Conservation (phyloP, 176 grass and related monocot genomes). For the Thalia dealbata region DNA sequence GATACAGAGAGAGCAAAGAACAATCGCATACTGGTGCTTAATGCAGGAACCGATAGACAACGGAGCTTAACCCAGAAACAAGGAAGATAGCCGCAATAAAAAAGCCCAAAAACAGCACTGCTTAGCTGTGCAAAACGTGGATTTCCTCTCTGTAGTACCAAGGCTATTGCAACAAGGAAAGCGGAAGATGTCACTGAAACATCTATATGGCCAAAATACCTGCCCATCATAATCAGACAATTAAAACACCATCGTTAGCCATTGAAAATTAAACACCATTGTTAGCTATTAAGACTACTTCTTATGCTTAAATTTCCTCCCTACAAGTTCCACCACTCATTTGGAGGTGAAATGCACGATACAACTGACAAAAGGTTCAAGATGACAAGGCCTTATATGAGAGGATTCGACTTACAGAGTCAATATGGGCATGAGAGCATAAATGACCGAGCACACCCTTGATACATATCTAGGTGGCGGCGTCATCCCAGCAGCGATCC, state of each 20-base stretch:
- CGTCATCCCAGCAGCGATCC: conserved; percentile 18
- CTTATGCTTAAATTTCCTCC: no score
- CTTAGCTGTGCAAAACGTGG: conserved; percentile 90
- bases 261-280: conserved; percentile 18
- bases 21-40: conserved; percentile 68
- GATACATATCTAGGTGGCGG: conserved; percentile 16
- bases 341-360: not conserved
- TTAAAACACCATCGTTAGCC: conserved; percentile 25
- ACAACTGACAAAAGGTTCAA: not conserved
- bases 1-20: conserved; percentile 1
- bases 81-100: conserved; percentile 97
- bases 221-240: conserved; percentile 27
- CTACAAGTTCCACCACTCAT: not conserved
- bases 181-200: conserved; percentile 68
- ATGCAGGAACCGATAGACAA: conserved; percentile 64
- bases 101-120: conserved; percentile 92
- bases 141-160: conserved; percentile 89
- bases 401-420: conserved; percentile 8
- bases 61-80: conserved; percentile 99
- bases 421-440: conserved; percentile 15
- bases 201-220: conserved; percentile 97
- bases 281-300: no score
- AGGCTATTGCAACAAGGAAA: conserved; percentile 71
- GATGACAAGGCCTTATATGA: not conserved
- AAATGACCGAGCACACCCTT: conserved; percentile 17